These are phyloP conservation scores for Tagetes patula DNA, from an alignment of 129 eudicot species.

Conservation along the genomic window DNA sequence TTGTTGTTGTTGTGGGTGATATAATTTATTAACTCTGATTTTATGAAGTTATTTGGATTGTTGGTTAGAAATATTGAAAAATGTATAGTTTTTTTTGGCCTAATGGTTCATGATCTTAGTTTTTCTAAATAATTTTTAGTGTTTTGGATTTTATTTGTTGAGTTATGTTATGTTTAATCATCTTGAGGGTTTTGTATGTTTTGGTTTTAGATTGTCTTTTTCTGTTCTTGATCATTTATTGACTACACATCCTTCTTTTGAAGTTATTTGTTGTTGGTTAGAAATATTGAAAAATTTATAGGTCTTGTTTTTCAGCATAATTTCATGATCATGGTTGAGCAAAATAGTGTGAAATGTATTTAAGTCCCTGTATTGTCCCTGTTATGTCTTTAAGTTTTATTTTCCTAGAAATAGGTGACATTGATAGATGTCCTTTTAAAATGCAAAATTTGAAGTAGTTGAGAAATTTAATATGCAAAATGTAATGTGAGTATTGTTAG, in stretches of 20 bases:
- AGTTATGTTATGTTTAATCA: not conserved
- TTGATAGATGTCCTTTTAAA: slow-evolving; percentile 3
- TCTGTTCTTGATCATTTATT: slow-evolving; percentile 4
- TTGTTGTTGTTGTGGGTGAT: slow-evolving; percentile 23
- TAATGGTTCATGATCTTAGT: slow-evolving; percentile 36
- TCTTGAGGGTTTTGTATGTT: slow-evolving; percentile 6
- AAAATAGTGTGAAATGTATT: slow-evolving; percentile 2
- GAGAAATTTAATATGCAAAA: not conserved
- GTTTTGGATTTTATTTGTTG: not conserved
- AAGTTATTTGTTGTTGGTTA: not conserved
- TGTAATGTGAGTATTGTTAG: not conserved
- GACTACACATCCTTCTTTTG: slow-evolving; percentile 17
- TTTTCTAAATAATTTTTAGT: not conserved
- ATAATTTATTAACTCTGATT: not conserved
- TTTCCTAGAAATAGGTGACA: slow-evolving; percentile 33
- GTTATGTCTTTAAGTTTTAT: slow-evolving; percentile 7
- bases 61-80: slow-evolving; percentile 9
- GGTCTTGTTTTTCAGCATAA: not conserved
- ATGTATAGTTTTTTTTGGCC: not conserved
- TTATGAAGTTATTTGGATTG: not conserved
- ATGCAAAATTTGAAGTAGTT: slow-evolving; percentile 16
- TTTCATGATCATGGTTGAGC: not conserved
- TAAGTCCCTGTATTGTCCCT: slow-evolving; percentile 20
- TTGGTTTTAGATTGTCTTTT: slow-evolving; percentile 25
- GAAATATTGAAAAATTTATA: not conserved